Evolutionary conservation across 2,329 filamentous ascomycete genomes (phyloP).

Genomic region (Penicillium janthinellum): DNA sequence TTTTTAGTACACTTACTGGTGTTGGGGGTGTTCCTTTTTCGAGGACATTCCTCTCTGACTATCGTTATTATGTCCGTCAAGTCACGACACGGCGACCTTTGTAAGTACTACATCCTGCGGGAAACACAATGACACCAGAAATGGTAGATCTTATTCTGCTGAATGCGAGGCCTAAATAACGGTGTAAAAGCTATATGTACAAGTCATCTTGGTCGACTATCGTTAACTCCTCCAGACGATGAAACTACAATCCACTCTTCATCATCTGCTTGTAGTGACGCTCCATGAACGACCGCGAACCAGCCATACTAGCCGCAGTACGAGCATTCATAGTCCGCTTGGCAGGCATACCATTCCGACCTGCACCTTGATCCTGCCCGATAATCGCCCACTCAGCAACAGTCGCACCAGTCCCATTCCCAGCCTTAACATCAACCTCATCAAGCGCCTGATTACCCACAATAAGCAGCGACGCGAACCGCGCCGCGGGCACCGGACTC

Average conservation of each 20-base stretch:
- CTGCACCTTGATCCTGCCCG: slow-evolving; percentile 16
- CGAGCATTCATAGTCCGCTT: slow-evolving; percentile 21
- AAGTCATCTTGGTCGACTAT: neutral
- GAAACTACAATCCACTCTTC: neutral
- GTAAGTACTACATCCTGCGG: neutral
- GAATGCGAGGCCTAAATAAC: neutral
- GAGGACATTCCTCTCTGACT: too few relatives aligned
- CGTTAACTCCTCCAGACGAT: neutral
- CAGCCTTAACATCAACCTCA: slow-evolving; percentile 31
- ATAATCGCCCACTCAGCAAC: slow-evolving; percentile 53
- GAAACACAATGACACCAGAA: neutral
- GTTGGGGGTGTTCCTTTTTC: too few relatives aligned
- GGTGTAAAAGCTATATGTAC: neutral
- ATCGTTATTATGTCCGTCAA: neutral
- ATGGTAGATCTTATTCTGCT: neutral
- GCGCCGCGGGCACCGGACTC: slow-evolving; percentile 35
- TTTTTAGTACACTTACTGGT: neutral
- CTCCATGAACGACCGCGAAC: slow-evolving; percentile 9
- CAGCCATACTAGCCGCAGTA: slow-evolving; percentile 10
- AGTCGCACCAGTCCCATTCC: slow-evolving; percentile 47
- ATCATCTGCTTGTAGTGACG: slow-evolving; percentile 2
- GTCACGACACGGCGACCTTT: neutral
- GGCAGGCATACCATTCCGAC: neutral
- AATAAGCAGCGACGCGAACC: slow-evolving; percentile 49
- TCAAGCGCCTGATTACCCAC: slow-evolving; percentile 45